These are phyloP conservation scores for Penicillium bialowiezense DNA, from an alignment of 495 filamentous ascomycete genomes.

Conservation along the genomic window DNA sequence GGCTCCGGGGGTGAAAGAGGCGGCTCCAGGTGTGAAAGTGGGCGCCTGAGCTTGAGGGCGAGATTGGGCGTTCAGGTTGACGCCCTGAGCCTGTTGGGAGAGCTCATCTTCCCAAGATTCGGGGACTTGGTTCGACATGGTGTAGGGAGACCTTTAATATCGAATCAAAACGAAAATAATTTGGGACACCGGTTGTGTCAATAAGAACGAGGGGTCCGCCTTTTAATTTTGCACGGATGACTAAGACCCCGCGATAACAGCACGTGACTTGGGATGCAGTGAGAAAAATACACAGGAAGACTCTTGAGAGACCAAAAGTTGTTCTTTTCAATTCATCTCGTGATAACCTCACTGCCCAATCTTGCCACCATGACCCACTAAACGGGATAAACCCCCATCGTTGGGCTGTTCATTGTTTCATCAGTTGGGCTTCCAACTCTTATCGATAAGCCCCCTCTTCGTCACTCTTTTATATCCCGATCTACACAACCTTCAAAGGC, in stretches of 20 bases:
- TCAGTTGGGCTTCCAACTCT: constrained; percentile 5
- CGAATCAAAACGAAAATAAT: constrained; percentile 26
- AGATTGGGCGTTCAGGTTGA: constrained; percentile 76
- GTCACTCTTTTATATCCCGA: constrained; percentile 10
- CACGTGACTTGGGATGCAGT: constrained; percentile 18
- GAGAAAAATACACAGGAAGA: background rate
- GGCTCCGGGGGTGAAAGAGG: constrained; percentile 77
- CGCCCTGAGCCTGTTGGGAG: constrained; percentile 79
- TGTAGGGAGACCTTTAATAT: constrained; percentile 26
- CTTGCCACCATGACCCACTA: background rate
- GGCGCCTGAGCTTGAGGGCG: constrained; percentile 63
- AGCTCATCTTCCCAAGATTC: constrained; percentile 97
- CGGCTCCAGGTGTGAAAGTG: constrained; percentile 61
- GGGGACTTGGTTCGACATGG: constrained; percentile 74
- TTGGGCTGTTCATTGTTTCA: constrained; percentile 2
- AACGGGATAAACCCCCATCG: background rate
- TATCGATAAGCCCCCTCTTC: constrained; percentile 41
- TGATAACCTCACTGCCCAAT: background rate
- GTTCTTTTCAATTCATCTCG: background rate
- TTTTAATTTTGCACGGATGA: constrained; percentile 36
- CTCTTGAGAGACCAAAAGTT: background rate
- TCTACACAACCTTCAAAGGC: background rate
- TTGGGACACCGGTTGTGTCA: constrained; percentile 10
- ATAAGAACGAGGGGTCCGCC: constrained; percentile 21
- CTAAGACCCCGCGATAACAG: constrained; percentile 33